Evolutionary conservation across 768 basidiomycete genomes (phyloP), one percentile per base, ranked within the genome.

Genomic region (Mycena polygramma): DNA sequence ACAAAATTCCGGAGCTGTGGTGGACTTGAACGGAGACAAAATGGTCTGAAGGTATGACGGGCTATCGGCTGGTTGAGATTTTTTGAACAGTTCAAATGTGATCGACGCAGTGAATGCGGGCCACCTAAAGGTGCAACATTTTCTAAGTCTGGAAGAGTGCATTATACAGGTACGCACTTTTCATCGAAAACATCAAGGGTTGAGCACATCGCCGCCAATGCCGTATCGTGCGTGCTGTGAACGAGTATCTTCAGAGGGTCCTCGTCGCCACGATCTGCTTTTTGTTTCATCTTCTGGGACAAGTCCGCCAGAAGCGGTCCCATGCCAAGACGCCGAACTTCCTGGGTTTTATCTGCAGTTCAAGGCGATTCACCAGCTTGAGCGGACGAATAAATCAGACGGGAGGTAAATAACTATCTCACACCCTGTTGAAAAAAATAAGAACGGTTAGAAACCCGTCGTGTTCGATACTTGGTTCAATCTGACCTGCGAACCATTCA

Each of bases 141-240:
- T 15, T 41, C 11, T 41, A 41, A 7, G 41, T 41, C 41, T 41
- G 41, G 11, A 41, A 41, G 11, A 41, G 9, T 10, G 9, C 10
- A 10, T 41, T 41, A 11, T 41, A 11, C 11, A 45, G 54, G 20
- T 17, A 78, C 85, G 35, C 75, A 91, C 92, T 84, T 86, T 7
- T 92, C 87, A 70, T 94, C 92, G 77, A 88, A 94, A 5, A 90
- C 90, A 71, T 93, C 92, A 3, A 94, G 82, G 6, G 92, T 91
- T 30, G 83, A 81, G 52, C 86, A 86, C 41, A 94, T 74, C 0
- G 84, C 92, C 0, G 92, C 92, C 30, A 94, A 79, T 1, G 89
- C 86, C 6, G 92, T 91, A 76, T 94, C 93, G 73, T 94, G 92
- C 7, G 91, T 92, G 62, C 86, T 87, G 72, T 92, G 90, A 5